Conservation (phyloP, 2,329 filamentous ascomycete genomes). For the Myrmaecium sp. region DNA sequence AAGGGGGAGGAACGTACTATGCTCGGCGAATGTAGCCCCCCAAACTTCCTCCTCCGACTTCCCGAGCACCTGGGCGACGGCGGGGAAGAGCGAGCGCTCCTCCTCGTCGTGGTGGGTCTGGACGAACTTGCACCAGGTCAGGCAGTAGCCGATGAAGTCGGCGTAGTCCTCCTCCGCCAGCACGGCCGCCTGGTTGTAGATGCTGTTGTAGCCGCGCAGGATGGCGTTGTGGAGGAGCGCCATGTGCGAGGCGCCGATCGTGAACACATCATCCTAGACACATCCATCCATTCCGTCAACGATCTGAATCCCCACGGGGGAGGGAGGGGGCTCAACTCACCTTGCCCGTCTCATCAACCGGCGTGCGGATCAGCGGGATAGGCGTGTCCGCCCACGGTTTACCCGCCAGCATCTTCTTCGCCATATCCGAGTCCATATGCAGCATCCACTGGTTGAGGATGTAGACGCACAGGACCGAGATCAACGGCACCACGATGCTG, state of each 20-base stretch:
- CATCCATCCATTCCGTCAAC: neutral
- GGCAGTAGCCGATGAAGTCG: slow-evolving; percentile 19
- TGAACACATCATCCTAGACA: slow-evolving; percentile 15
- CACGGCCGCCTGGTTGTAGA: slow-evolving; percentile 21
- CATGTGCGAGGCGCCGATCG: slow-evolving; percentile 19
- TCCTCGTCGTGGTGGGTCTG: slow-evolving; percentile 21
- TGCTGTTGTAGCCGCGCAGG: slow-evolving; percentile 23
- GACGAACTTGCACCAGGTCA: slow-evolving; percentile 18
- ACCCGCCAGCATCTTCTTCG: slow-evolving; percentile 1
- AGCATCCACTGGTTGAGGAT: too few relatives aligned
- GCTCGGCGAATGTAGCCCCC: slow-evolving; percentile 16
- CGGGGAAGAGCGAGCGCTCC: slow-evolving; percentile 18
- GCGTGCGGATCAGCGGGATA: slow-evolving; percentile 12
- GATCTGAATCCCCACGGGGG: too few relatives aligned
- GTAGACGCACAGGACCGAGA: too few relatives aligned
- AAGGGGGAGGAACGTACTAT: slow-evolving; percentile 9
- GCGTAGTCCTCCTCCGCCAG: slow-evolving; percentile 14
- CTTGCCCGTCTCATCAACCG: slow-evolving; percentile 15
- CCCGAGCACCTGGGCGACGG: slow-evolving; percentile 14
- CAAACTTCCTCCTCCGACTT: slow-evolving; percentile 11
- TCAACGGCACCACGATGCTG: too few relatives aligned
- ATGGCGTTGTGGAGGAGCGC: slow-evolving; percentile 24
- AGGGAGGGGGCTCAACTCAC: slow-evolving; percentile 5
- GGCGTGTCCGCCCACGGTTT: slow-evolving; percentile 17
- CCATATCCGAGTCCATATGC: too few relatives aligned